Percentiles rank a stretch among this genome's conserved stretches.
These are phyloP conservation scores for Serendipita vermifera DNA, from an alignment of 768 basidiomycete genomes.

Conservation along the genomic window DNA sequence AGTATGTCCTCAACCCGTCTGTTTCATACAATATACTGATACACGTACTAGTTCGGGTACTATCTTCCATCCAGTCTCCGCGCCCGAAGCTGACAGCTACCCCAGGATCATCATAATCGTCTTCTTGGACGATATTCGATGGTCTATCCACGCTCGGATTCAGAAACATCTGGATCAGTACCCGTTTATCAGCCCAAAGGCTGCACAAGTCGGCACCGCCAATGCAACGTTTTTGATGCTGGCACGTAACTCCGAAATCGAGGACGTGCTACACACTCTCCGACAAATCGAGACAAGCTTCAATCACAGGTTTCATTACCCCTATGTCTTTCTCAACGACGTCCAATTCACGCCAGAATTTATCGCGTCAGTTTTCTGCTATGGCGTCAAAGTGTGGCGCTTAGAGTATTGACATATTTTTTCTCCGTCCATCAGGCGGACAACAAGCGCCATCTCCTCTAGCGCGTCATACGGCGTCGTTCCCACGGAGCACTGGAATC, in stretches of 20 bases:
- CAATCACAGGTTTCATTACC: constrained; percentile 65
- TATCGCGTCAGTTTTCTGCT: constrained; percentile 32
- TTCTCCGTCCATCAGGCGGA: constrained; percentile 25
- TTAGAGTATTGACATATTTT: no score
- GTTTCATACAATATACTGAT: no score
- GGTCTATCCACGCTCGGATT: no score
- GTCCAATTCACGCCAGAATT: constrained; percentile 63
- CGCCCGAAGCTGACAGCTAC: no score
- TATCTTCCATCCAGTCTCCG: no score
- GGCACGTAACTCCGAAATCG: constrained; percentile 50
- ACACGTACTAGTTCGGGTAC: no score
- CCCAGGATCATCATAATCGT: no score
- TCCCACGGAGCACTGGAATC: constrained; percentile 50
- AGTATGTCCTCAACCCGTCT: no score
- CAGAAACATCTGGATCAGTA: no score
- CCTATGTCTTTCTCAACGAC: constrained; percentile 85
- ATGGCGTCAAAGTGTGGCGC: constrained; percentile 9
- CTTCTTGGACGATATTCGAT: no score
- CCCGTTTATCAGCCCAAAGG: no score
- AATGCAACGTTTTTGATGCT: constrained; percentile 55
- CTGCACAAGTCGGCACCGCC: no score
- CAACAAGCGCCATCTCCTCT: constrained; percentile 34
- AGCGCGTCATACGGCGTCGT: constrained; percentile 51
- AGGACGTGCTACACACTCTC: constrained; percentile 49
- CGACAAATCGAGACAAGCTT: constrained; percentile 76